A percentile compares a stretch with the other conserved stretches of the same genome.
phyloP scores from a whole-genome alignment of 2,329 filamentous ascomycete species.

The Trichoderma sp. region DNA sequence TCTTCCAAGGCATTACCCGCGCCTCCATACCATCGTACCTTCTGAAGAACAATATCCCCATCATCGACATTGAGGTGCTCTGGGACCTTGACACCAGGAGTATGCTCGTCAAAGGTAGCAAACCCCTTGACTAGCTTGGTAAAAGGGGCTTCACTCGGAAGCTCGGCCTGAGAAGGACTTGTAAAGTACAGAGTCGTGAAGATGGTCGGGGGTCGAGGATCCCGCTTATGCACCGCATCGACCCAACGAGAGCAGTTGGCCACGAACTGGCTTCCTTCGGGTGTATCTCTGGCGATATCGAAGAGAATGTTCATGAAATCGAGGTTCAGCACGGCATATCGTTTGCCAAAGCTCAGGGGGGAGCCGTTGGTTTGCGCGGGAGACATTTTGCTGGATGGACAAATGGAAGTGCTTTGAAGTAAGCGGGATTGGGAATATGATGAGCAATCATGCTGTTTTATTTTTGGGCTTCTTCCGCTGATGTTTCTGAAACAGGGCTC shows the following conservation, averaged over 20 bases:
- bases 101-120: slow-evolving; percentile 27
- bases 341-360: slow-evolving; percentile 13
- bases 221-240: slow-evolving; percentile 36
- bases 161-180: slow-evolving; percentile 33
- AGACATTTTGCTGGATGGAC: not conserved
- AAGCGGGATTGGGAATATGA: not conserved
- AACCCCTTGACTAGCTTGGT: slow-evolving; percentile 26
- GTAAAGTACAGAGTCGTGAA: slow-evolving; percentile 37
- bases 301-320: slow-evolving; percentile 40
- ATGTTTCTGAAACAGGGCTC: not conserved
- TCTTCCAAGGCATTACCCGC: slow-evolving; percentile 40
- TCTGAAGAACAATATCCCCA: slow-evolving; percentile 38
- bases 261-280: slow-evolving; percentile 28
- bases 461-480: not conserved
- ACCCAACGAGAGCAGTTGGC: slow-evolving; percentile 33
- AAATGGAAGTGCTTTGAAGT: not conserved
- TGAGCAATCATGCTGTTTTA: not conserved
- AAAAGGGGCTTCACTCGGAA: slow-evolving; percentile 36
- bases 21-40: slow-evolving; percentile 42
- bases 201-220: slow-evolving; percentile 35
- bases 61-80: slow-evolving; percentile 31
- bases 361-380: not conserved
- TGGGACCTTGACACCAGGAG: slow-evolving; percentile 32
- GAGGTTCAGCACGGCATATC: slow-evolving; percentile 30
- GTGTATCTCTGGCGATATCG: slow-evolving; percentile 30